Evolutionary conservation across 306 rosid genomes (phyloP).

Genomic region (Quercus ilex): DNA sequence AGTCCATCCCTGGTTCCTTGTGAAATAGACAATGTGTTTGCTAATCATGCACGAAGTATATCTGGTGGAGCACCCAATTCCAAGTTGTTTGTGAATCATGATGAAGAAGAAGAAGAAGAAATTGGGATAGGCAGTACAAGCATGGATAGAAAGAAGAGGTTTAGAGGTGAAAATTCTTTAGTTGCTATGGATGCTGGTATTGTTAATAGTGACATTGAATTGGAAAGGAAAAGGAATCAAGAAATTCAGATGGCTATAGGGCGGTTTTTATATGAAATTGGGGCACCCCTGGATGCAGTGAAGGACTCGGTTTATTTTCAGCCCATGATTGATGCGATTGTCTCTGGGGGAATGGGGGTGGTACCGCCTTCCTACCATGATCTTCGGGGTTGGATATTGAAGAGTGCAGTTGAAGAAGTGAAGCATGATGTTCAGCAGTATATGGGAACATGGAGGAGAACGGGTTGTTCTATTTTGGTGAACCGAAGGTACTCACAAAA

Average conservation of each 20-base stretch:
- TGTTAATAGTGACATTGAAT: slow-evolving; percentile 17
- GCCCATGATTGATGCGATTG: slow-evolving; percentile 85
- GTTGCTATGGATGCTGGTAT: slow-evolving; percentile 16
- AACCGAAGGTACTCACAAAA: slow-evolving; percentile 60
- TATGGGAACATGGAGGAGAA: slow-evolving; percentile 63
- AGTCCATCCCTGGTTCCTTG: slow-evolving; percentile 21
- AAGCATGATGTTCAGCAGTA: slow-evolving; percentile 54
- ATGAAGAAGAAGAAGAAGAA: slow-evolving; percentile 54
- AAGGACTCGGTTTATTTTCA: slow-evolving; percentile 64
- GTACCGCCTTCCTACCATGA: slow-evolving; percentile 61
- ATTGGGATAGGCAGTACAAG: slow-evolving; percentile 29
- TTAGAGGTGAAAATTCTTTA: too few relatives aligned
- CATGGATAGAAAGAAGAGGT: slow-evolving; percentile 19
- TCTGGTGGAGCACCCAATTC: slow-evolving; percentile 32
- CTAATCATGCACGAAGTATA: slow-evolving; percentile 43
- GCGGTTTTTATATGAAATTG: slow-evolving; percentile 79
- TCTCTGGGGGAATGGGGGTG: slow-evolving; percentile 47
- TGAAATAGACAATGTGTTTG: slow-evolving; percentile 27
- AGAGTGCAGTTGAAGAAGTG: slow-evolving; percentile 71
- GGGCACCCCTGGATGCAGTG: slow-evolving; percentile 78
- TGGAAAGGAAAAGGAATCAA: slow-evolving; percentile 32
- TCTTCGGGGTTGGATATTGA: slow-evolving; percentile 79
- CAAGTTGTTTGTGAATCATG: slow-evolving; percentile 33
- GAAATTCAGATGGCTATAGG: slow-evolving; percentile 70
- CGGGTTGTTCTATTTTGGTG: slow-evolving; percentile 81